Percentiles rank a stretch among this genome's conserved stretches.
Evolutionary conservation across 768 basidiomycete species (phyloP).

Genomic region (Hemileccinum impolitum): DNA sequence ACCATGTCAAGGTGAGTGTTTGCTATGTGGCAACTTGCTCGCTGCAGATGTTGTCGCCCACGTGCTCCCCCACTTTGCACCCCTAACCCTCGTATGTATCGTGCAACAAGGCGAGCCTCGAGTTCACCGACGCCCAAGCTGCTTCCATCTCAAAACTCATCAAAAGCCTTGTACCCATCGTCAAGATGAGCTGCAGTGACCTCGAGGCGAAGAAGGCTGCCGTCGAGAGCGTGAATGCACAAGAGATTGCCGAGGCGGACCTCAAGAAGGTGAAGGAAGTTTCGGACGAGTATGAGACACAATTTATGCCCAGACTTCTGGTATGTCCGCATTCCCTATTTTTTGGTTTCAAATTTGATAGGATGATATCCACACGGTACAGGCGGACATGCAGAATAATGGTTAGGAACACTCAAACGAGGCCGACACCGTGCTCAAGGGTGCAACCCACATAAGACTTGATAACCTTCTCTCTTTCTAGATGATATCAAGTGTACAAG

Average conservation of each 20-base stretch:
- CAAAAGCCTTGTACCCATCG: fast-evolving
- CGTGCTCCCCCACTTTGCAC: neutral
- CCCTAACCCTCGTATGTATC: too few relatives aligned
- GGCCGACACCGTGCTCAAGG: too few relatives aligned
- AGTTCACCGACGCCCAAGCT: neutral
- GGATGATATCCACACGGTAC: too few relatives aligned
- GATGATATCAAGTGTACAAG: too few relatives aligned
- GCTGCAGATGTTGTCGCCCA: neutral
- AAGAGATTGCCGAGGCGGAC: fast-evolving
- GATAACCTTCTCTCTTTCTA: too few relatives aligned
- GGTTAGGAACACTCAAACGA: too few relatives aligned
- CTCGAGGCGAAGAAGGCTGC: neutral
- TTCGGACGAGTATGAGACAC: neutral
- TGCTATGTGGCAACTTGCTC: too few relatives aligned
- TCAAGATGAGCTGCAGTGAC: neutral
- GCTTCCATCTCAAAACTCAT: fast-evolving
- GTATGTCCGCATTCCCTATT: constrained; percentile 8
- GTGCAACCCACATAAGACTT: too few relatives aligned
- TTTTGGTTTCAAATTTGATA: too few relatives aligned
- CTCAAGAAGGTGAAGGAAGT: neutral
- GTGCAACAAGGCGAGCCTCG: neutral
- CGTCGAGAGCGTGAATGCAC: fast-evolving
- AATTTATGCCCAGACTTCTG: neutral
- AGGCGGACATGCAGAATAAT: too few relatives aligned
- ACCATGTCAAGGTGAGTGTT: neutral